A percentile compares a stretch with the other conserved stretches of the same genome.
Evolutionary conservation across 331 rosid species (phyloP).

Genomic region (Stylosanthes scabra): DNA sequence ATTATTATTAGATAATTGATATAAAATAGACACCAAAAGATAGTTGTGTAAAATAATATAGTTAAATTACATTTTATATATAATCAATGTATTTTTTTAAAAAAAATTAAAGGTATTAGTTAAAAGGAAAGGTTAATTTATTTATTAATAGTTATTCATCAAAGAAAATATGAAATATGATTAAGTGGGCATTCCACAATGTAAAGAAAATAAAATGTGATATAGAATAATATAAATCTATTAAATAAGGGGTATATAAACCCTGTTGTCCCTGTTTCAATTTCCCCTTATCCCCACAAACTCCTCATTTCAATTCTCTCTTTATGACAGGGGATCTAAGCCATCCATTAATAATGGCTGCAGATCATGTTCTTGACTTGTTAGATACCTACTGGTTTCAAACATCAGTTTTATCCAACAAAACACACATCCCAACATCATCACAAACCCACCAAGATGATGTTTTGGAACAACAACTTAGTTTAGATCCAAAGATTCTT

Average conservation of each 20-base stretch:
- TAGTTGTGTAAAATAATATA: no score
- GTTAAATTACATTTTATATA: neutral
- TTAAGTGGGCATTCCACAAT: neutral
- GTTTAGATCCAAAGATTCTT: conserved; percentile 30
- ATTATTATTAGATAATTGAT: no score
- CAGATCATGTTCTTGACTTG: conserved; percentile 58
- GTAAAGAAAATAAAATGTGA: conserved; percentile 13
- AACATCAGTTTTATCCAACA: conserved; percentile 40
- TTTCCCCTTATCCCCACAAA: neutral
- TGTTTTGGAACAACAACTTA: conserved; percentile 15
- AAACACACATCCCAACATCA: conserved; percentile 16
- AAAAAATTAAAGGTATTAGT: neutral
- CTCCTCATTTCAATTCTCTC: neutral
- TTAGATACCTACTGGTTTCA: conserved; percentile 71
- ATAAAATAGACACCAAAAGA: no score
- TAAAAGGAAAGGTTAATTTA: neutral
- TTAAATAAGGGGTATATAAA: conserved; percentile 8
- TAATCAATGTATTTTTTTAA: neutral
- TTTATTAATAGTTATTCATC: neutral
- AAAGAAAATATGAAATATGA: neutral
- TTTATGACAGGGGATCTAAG: conserved; percentile 5
- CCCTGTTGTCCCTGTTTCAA: no score
- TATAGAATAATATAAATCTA: neutral
- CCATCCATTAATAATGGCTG: conserved; percentile 51
- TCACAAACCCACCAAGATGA: neutral